phyloP scores from a whole-genome alignment of 129 eudicot species.

The Daucus carota region DNA sequence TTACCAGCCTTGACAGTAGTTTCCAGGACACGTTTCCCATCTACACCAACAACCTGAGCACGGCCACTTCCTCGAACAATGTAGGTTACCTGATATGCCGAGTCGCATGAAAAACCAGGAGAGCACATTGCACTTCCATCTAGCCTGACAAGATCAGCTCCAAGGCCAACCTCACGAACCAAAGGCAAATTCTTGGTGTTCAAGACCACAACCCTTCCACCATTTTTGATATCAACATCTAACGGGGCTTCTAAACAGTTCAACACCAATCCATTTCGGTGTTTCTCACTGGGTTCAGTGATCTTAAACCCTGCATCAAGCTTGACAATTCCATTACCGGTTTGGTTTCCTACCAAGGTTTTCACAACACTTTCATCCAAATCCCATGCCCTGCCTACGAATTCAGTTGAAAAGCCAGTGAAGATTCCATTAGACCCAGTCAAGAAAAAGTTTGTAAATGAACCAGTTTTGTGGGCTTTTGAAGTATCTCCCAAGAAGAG shows the following conservation, averaged over 20 bases:
- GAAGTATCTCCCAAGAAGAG: slow-evolving; percentile 43
- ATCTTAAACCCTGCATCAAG: slow-evolving; percentile 20
- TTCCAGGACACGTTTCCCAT: slow-evolving; percentile 38
- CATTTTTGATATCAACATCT: slow-evolving; percentile 36
- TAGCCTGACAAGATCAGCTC: slow-evolving; percentile 41
- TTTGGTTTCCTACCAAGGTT: slow-evolving; percentile 29
- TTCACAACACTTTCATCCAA: slow-evolving; percentile 21
- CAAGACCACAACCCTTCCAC: slow-evolving; percentile 37
- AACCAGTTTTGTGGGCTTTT: slow-evolving; percentile 32
- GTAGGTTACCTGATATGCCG: slow-evolving; percentile 32
- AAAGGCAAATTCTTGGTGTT: slow-evolving; percentile 44
- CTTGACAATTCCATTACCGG: slow-evolving; percentile 30
- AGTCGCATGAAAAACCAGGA: slow-evolving; percentile 32
- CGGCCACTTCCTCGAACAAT: slow-evolving; percentile 43
- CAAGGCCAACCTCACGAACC: slow-evolving; percentile 44
- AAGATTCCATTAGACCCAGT: slow-evolving; percentile 37
- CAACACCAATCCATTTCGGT: slow-evolving; percentile 32
- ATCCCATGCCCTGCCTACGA: slow-evolving; percentile 36
- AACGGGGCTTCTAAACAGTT: slow-evolving; percentile 35
- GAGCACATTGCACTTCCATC: slow-evolving; percentile 32
- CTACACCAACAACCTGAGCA: slow-evolving; percentile 39
- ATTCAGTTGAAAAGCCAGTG: slow-evolving; percentile 39
- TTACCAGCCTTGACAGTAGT: slow-evolving; percentile 32
- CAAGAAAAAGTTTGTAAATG: slow-evolving; percentile 32
- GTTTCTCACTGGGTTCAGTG: slow-evolving; percentile 33